Conservation (phyloP, 495 filamentous ascomycete species). For the Hypoxylon crocopeplum region DNA sequence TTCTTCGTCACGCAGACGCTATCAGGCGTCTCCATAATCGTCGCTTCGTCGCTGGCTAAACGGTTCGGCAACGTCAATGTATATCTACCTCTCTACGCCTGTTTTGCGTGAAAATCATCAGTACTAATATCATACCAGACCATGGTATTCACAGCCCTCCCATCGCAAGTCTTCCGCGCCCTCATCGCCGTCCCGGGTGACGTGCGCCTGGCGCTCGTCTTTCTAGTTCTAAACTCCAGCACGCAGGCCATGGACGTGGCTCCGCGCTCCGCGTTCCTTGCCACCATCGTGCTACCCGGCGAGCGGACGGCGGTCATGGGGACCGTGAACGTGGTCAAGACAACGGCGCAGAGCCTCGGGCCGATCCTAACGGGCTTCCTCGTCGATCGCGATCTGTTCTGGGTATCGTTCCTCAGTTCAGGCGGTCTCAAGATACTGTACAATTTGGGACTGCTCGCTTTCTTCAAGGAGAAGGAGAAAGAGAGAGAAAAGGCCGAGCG, state of each 20-base stretch:
- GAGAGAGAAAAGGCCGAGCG: constrained; percentile 14
- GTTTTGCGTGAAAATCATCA: neutral
- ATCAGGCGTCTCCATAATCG: constrained; percentile 48
- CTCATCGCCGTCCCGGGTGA: constrained; percentile 46
- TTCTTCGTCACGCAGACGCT: constrained; percentile 61
- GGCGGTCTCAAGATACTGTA: constrained; percentile 74
- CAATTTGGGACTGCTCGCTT: constrained; percentile 74
- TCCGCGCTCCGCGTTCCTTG: constrained; percentile 81
- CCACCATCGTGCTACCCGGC: constrained; percentile 71
- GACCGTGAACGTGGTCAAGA: constrained; percentile 72
- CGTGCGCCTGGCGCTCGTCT: constrained; percentile 64
- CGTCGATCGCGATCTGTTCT: constrained; percentile 67
- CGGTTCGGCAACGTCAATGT: constrained; percentile 76
- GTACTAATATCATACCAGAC: constrained; percentile 39
- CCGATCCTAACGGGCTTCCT: constrained; percentile 77
- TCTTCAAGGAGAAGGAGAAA: constrained; percentile 61
- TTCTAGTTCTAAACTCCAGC: constrained; percentile 60
- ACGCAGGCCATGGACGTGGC: constrained; percentile 82
- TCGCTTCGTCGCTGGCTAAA: constrained; percentile 76
- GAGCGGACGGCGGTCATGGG: constrained; percentile 87
- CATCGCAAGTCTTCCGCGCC: constrained; percentile 50
- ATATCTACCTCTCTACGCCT: neutral
- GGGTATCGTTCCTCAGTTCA: constrained; percentile 76
- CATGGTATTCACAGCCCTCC: constrained; percentile 57
- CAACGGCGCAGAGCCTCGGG: constrained; percentile 66